Evolutionary conservation across 495 filamentous ascomycete species (phyloP).

Genomic region (Pyrenula aspistea): DNA sequence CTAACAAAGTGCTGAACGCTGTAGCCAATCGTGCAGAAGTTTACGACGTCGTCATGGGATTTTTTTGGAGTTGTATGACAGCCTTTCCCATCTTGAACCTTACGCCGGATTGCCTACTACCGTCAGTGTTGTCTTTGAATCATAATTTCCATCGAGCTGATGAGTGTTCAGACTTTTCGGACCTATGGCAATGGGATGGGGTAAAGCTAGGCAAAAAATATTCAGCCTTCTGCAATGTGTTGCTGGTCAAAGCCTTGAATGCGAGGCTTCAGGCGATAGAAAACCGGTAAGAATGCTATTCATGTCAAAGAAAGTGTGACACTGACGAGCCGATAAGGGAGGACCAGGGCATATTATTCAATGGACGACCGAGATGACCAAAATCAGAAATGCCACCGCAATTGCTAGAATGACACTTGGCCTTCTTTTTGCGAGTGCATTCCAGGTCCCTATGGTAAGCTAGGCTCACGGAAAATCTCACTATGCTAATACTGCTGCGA

Average conservation of each 20-base stretch:
- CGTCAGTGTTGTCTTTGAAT: constrained; percentile 2
- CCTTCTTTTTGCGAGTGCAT: constrained; percentile 9
- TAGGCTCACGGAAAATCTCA: neutral
- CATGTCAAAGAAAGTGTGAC: neutral
- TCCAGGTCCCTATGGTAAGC: constrained; percentile 8
- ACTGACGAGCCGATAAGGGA: neutral
- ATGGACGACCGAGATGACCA: constrained; percentile 7
- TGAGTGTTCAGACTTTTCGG: neutral
- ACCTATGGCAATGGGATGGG: constrained; percentile 4
- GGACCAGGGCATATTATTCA: constrained; percentile 4
- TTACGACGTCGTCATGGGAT: constrained; percentile 6
- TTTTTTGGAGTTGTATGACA: constrained; percentile 6
- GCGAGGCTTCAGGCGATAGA: neutral
- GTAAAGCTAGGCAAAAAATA: neutral
- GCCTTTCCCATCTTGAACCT: constrained; percentile 7
- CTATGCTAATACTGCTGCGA: neutral
- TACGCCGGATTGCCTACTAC: constrained; percentile 5
- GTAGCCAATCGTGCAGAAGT: constrained; percentile 3
- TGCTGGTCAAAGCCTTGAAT: neutral
- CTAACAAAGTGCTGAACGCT: neutral
- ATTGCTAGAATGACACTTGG: constrained; percentile 7
- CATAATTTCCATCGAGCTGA: neutral
- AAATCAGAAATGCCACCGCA: constrained; percentile 4
- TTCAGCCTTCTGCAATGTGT: neutral
- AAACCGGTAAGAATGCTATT: neutral